phyloP scores from a whole-genome alignment of 331 rosid genomes.

The Quercus tomentella region DNA sequence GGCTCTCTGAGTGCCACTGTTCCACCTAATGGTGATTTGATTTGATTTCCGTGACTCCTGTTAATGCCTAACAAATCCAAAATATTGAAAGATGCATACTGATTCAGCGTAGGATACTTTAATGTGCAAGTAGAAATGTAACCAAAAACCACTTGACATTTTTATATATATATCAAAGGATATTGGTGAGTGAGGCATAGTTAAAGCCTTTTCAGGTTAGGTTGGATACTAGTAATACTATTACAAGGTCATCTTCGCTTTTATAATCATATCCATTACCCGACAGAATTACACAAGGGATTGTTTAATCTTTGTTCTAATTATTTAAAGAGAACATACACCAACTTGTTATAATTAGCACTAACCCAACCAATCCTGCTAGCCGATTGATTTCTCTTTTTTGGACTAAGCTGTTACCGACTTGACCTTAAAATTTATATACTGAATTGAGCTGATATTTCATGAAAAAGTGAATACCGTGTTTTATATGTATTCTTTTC shows the following conservation, averaged over 20 bases:
- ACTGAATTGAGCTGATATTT: no score
- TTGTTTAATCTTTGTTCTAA: background rate
- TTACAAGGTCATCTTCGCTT: background rate
- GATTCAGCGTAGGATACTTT: background rate
- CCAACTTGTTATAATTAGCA: background rate
- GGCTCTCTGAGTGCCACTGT: no score
- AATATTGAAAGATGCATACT: background rate
- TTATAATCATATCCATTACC: background rate
- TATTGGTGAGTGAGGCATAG: background rate
- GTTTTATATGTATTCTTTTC: no score
- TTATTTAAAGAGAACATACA: background rate
- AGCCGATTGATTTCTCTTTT: no score
- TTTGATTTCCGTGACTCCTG: constrained; percentile 6
- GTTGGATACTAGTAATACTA: background rate
- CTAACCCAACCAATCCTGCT: background rate
- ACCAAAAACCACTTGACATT: background rate
- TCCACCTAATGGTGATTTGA: background rate
- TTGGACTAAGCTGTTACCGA: no score
- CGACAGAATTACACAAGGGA: background rate
- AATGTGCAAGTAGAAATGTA: background rate
- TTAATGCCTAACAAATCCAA: background rate
- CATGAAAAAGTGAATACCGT: no score
- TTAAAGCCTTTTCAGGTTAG: background rate
- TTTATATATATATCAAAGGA: background rate
- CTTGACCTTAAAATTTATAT: no score